Evolutionary conservation across 2,329 filamentous ascomycete species (phyloP).

Genomic region (Coleophoma crateriformis): DNA sequence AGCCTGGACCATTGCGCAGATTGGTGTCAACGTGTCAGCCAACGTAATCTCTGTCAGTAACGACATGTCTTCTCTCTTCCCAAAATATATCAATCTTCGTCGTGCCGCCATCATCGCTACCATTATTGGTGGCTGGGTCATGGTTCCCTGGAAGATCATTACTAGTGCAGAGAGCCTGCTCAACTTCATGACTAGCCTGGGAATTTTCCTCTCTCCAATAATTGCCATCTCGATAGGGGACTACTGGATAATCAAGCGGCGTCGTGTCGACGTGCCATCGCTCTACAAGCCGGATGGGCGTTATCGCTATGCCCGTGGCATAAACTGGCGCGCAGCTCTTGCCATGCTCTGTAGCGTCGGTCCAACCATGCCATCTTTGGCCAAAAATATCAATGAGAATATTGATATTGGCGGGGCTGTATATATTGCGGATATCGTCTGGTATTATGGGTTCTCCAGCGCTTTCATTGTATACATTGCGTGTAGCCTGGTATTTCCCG

Average conservation of each 20-base stretch:
- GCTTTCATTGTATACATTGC: no score
- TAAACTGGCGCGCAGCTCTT: neutral
- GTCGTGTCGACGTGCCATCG: constrained; percentile 22
- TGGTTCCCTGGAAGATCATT: constrained; percentile 40
- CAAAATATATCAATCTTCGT: constrained; percentile 41
- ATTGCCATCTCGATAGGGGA: constrained; percentile 49
- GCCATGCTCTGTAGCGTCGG: no score
- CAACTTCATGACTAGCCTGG: constrained; percentile 20
- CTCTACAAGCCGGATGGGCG: constrained; percentile 15
- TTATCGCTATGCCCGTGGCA: neutral
- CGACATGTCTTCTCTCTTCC: constrained; percentile 38
- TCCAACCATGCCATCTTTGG: no score
- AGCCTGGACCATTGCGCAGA: constrained; percentile 13
- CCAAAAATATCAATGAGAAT: no score
- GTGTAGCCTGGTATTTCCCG: no score
- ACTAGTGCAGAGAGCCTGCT: constrained; percentile 18
- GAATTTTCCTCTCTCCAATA: constrained; percentile 39
- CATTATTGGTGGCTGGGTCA: constrained; percentile 35
- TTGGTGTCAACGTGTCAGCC: constrained; percentile 33
- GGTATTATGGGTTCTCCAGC: no score
- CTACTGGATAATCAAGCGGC: constrained; percentile 43
- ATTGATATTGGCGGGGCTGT: no score
- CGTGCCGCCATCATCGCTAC: constrained; percentile 35
- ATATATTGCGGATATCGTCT: no score
- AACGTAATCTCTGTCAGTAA: constrained; percentile 26